Conservation (phyloP, 2,329 filamentous ascomycete genomes). For the Juglanconis sp. region DNA sequence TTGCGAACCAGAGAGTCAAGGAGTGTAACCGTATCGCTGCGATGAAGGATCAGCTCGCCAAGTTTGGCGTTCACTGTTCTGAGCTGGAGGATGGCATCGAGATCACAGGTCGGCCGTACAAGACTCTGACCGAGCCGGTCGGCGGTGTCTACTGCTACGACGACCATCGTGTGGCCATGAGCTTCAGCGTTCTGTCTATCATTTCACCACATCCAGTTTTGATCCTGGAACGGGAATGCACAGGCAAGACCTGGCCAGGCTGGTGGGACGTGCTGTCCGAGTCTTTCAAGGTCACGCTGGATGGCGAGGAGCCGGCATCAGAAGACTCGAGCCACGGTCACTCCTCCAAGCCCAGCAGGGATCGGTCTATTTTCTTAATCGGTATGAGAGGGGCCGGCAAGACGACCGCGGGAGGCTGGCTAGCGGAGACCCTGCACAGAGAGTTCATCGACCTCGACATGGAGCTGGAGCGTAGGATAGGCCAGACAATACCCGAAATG, state of each 20-base stretch:
- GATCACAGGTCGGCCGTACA: constrained; percentile 51
- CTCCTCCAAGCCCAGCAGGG: constrained; percentile 28
- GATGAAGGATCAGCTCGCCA: constrained; percentile 91
- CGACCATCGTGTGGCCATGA: constrained; percentile 97
- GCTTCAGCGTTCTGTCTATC: constrained; percentile 84
- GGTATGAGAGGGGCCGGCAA: constrained; percentile 98
- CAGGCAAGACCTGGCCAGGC: constrained; percentile 96
- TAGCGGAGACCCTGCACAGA: constrained; percentile 70
- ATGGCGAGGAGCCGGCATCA: constrained; percentile 62
- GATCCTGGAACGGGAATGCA: constrained; percentile 86
- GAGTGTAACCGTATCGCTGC: constrained; percentile 95
- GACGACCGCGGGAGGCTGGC: constrained; percentile 87
- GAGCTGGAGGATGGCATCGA: constrained; percentile 96
- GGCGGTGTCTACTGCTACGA: constrained; percentile 87
- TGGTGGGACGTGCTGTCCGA: constrained; percentile 92
- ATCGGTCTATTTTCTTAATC: constrained; percentile 84
- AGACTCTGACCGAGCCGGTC: constrained; percentile 51
- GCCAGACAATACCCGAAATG: constrained; percentile 80
- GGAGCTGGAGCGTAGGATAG: constrained; percentile 72
- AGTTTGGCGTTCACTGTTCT: constrained; percentile 82
- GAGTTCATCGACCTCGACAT: constrained; percentile 84
- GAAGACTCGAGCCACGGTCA: constrained; percentile 25
- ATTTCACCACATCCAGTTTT: constrained; percentile 69
- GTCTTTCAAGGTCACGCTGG: constrained; percentile 72
- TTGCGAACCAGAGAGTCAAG: constrained; percentile 96